These are phyloP conservation scores for Rubroboletus pulcherrimus DNA, from an alignment of 768 basidiomycete species.

Conservation along the genomic window DNA sequence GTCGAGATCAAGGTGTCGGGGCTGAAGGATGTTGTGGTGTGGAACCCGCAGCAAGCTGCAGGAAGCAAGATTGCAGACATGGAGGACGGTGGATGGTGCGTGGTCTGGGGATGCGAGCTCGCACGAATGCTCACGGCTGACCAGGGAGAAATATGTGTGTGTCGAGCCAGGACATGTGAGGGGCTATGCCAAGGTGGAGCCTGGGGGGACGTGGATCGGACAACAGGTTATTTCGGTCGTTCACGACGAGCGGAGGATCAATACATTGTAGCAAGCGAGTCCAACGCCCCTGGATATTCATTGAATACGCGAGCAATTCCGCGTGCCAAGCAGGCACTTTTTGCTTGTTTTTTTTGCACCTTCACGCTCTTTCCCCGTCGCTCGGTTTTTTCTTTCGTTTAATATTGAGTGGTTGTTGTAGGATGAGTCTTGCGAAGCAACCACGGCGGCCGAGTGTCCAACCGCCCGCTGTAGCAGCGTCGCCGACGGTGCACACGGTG, in stretches of 20 bases:
- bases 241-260: constrained; percentile 26
- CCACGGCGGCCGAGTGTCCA: constrained; percentile 20
- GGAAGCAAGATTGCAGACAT: constrained; percentile 83
- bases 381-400: not conserved
- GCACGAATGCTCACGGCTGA: not conserved
- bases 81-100: constrained; percentile 85
- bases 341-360: not conserved
- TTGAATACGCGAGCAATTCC: not conserved
- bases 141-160: constrained; percentile 81
- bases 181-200: constrained; percentile 60
- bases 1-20: constrained; percentile 50
- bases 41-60: constrained; percentile 80
- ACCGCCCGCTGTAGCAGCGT: constrained; percentile 30
- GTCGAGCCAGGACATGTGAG: constrained; percentile 87
- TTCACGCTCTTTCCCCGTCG: not conserved
- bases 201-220: constrained; percentile 73
- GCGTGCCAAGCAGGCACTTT: not conserved
- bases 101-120: constrained; percentile 4
- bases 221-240: constrained; percentile 61
- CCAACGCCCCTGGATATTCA: not conserved
- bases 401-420: not conserved
- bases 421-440: constrained; percentile 16
- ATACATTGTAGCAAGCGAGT: not conserved
- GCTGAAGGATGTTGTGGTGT: constrained; percentile 82
- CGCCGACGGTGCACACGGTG: constrained; percentile 14